These are phyloP conservation scores for Pichia ethanolica DNA, from an alignment of 805 yeast species.

Conservation along the genomic window DNA sequence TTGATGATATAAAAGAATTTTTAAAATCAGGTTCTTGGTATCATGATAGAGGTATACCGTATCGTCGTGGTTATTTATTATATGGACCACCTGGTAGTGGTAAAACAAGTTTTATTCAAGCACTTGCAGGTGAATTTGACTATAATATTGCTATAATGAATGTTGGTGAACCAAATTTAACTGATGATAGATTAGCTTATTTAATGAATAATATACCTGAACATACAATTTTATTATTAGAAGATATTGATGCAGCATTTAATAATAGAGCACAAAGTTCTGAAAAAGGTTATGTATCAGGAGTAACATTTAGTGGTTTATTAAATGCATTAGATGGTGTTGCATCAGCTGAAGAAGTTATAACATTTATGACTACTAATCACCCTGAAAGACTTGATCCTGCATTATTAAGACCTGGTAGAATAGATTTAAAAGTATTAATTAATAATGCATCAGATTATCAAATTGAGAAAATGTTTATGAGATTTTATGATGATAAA, in stretches of 20 bases:
- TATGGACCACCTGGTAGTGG: slow-evolving; percentile 99
- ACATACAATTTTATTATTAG: slow-evolving; percentile 74
- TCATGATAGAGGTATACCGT: slow-evolving; percentile 93
- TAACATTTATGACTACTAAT: slow-evolving; percentile 97
- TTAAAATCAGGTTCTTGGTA: slow-evolving; percentile 82
- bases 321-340: slow-evolving; percentile 95
- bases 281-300: slow-evolving; percentile 74
- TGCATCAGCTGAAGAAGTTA: slow-evolving; percentile 92
- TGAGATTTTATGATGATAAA: slow-evolving; percentile 72
- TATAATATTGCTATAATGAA: slow-evolving; percentile 92
- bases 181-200: slow-evolving; percentile 92
- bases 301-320: slow-evolving; percentile 92
- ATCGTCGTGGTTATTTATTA: slow-evolving; percentile 85
- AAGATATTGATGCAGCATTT: slow-evolving; percentile 96
- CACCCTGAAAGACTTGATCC: slow-evolving; percentile 93
- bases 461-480: slow-evolving; percentile 79
- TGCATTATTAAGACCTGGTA: slow-evolving; percentile 89
- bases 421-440: slow-evolving; percentile 78
- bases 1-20: slow-evolving; percentile 74
- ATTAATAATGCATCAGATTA: slow-evolving; percentile 80
- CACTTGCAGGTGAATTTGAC: slow-evolving; percentile 92
- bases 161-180: slow-evolving; percentile 80
- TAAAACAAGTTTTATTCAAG: slow-evolving; percentile 92
- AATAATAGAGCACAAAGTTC: slow-evolving; percentile 66
- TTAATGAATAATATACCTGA: slow-evolving; percentile 95